Percentiles rank a stretch among this genome's conserved stretches.
These are phyloP conservation scores for Halteria grandinella DNA, from an alignment of 73 alveolate species.

Conservation along the genomic window DNA sequence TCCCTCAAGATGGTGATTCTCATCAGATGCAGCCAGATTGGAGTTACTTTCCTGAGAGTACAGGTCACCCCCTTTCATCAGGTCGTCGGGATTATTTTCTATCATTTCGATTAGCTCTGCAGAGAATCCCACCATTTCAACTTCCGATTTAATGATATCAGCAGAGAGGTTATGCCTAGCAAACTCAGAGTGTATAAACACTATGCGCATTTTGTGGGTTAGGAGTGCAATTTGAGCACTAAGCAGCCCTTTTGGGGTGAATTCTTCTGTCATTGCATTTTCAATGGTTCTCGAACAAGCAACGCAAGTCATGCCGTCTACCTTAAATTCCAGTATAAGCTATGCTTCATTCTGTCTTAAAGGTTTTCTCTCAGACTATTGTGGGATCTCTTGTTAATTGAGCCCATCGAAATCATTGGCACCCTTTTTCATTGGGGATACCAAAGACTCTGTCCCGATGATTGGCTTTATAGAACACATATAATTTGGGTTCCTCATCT, in stretches of 20 bases:
- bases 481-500: no score
- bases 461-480: no score
- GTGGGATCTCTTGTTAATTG: no score
- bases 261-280: slow-evolving; percentile 40
- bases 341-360: no score
- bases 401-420: no score
- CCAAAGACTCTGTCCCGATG: no score
- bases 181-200: neutral
- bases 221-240: slow-evolving; percentile 42
- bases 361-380: no score
- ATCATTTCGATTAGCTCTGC: slow-evolving; percentile 31
- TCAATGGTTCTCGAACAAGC: slow-evolving; percentile 56
- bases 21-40: no score
- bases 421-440: no score
- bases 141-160: slow-evolving; percentile 34
- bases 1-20: no score
- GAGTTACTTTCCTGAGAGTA: neutral
- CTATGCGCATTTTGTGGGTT: slow-evolving; percentile 46
- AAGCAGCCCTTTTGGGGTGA: slow-evolving; percentile 24
- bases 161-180: slow-evolving; percentile 8
- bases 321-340: slow-evolving; percentile 52
- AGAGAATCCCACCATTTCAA: slow-evolving; percentile 17
- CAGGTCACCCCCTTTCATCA: neutral
- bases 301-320: slow-evolving; percentile 62
- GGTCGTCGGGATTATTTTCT: neutral